phyloP scores from a whole-genome alignment of 331 rosid genomes.

The Rosa hybrid region DNA sequence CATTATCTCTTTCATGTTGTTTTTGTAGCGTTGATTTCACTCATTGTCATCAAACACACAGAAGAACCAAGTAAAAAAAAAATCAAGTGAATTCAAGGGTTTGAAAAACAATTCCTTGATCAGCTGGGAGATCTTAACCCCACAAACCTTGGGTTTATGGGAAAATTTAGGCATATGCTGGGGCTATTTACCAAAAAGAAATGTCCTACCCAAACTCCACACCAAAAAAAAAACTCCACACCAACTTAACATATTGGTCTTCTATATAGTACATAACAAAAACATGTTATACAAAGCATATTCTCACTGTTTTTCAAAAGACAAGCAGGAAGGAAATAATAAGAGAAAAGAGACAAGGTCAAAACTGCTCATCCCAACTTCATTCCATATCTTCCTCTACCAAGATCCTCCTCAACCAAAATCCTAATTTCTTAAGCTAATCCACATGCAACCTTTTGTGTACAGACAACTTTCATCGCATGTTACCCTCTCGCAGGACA shows the following conservation, averaged over 20 bases:
- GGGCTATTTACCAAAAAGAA: not conserved
- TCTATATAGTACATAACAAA: not conserved
- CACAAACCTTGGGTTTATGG: not conserved
- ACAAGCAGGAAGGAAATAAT: not conserved
- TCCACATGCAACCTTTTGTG: not conserved
- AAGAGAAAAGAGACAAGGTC: too few relatives aligned
- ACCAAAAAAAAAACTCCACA: too few relatives aligned
- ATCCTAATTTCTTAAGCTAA: not conserved
- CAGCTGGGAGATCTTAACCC: not conserved
- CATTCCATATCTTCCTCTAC: not conserved
- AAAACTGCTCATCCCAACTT: not conserved
- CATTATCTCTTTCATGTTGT: not conserved
- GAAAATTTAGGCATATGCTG: not conserved
- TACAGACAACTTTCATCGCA: constrained; percentile 48
- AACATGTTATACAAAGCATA: not conserved
- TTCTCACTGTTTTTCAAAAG: not conserved
- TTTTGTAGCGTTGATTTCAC: not conserved
- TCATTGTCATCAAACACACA: not conserved
- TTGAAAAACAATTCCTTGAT: not conserved
- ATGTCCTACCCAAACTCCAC: not conserved
- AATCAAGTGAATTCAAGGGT: not conserved
- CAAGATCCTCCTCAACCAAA: not conserved
- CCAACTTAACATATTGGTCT: too few relatives aligned
- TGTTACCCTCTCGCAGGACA: constrained; percentile 76
- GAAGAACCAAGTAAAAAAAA: not conserved